phyloP scores from a whole-genome alignment of 169 alveolate species.

The Ichthyophthirius multifiliis region DNA sequence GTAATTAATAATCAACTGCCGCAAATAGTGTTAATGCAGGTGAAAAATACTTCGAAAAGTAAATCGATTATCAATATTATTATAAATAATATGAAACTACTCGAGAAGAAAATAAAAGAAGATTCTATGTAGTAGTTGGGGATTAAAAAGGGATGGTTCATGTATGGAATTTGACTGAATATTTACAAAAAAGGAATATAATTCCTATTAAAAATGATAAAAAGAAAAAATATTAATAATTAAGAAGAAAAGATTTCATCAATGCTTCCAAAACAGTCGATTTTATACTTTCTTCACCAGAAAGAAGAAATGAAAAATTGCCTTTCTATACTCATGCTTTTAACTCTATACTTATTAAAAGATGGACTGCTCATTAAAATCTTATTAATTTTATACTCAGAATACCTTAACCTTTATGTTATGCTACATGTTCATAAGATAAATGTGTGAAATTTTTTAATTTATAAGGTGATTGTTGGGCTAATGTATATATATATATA shows the following conservation, averaged over 20 bases:
- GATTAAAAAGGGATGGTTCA: conserved; percentile 7
- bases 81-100: background rate
- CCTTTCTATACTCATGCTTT: background rate
- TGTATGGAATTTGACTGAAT: background rate
- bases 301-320: background rate
- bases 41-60: conserved; percentile 11
- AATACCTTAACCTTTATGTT: conserved; percentile 1
- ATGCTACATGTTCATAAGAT: conserved; percentile 9
- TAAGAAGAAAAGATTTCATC: conserved; percentile 33
- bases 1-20: background rate
- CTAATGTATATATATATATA: background rate
- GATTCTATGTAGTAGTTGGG: background rate
- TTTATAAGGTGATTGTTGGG: background rate
- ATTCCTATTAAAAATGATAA: background rate
- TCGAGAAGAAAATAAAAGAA: background rate
- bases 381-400: background rate
- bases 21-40: background rate
- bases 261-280: conserved; percentile 37
- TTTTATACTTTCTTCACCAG: conserved; percentile 8
- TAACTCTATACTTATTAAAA: background rate
- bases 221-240: conserved; percentile 9
- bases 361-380: conserved; percentile 10
- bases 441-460: conserved; percentile 1
- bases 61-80: background rate
- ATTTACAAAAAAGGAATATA: conserved; percentile 10